Evolutionary conservation across 2,329 filamentous ascomycete genomes (phyloP).

Genomic region (Ophiostoma triangulosporum): DNA sequence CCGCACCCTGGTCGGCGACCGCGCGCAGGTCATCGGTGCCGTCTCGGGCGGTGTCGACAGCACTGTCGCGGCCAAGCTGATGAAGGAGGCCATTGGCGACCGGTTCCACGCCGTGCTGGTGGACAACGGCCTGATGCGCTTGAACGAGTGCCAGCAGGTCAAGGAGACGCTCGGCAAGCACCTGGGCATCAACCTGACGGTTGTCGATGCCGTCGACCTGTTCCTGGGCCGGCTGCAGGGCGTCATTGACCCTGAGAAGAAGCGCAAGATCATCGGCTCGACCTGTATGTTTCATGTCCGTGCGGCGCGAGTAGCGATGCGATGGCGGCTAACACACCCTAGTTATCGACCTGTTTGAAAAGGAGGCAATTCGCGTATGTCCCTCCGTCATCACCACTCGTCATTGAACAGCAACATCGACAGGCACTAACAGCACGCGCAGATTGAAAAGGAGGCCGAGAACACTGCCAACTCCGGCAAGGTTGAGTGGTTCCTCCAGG

Average conservation of each 20-base stretch:
- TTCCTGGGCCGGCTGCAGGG: conserved; percentile 70
- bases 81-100: conserved; percentile 61
- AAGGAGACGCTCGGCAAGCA: conserved; percentile 65
- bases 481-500: conserved; percentile 79
- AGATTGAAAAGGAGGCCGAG: conserved; percentile 56
- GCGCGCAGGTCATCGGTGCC: conserved; percentile 54
- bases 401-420: not conserved
- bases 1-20: conserved; percentile 64
- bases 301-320: too few species aligned
- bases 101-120: conserved; percentile 58
- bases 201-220: conserved; percentile 63
- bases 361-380: conserved; percentile 39
- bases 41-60: conserved; percentile 68
- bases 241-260: conserved; percentile 61
- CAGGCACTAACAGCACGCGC: not conserved
- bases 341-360: conserved; percentile 55
- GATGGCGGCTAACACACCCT: not conserved
- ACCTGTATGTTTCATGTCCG: conserved; percentile 27
- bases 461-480: conserved; percentile 55
- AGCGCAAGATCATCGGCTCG: conserved; percentile 66
- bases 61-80: conserved; percentile 75
- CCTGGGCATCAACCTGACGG: conserved; percentile 79
- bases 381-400: not conserved
- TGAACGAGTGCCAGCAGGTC: conserved; percentile 73
- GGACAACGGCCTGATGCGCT: conserved; percentile 65